Conservation (phyloP, 805 yeast species). For the Alloascoidea africana region DNA sequence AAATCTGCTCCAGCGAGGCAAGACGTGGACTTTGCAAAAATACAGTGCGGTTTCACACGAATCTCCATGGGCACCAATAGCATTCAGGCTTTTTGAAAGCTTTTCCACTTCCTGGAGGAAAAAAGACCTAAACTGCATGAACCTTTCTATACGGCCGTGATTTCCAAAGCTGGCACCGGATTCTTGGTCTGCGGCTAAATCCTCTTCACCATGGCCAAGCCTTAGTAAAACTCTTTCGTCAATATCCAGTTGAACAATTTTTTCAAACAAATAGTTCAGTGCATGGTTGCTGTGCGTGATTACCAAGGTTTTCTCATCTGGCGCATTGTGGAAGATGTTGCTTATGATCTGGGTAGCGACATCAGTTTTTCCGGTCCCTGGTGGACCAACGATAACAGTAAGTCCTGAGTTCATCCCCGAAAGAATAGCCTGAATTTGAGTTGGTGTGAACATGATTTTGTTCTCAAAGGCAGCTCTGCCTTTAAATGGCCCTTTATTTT, state of each 20-base stretch:
- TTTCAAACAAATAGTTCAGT: constrained; percentile 12
- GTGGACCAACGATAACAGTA: constrained; percentile 59
- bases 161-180: too few species aligned
- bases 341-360: constrained; percentile 13
- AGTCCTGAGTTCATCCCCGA: constrained; percentile 27
- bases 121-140: constrained; percentile 6
- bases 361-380: constrained; percentile 53
- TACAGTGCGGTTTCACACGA: constrained; percentile 21
- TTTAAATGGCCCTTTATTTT: constrained; percentile 9
- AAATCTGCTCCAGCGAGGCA: constrained; percentile 8
- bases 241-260: constrained; percentile 10
- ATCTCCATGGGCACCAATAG: constrained; percentile 23
- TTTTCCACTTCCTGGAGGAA: constrained; percentile 15
- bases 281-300: constrained; percentile 15
- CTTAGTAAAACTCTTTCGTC: constrained; percentile 13
- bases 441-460: constrained; percentile 9
- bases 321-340: constrained; percentile 10
- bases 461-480: constrained; percentile 6
- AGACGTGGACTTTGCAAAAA: constrained; percentile 16
- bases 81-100: constrained; percentile 16
- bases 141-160: constrained; percentile 10
- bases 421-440: constrained; percentile 15
- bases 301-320: constrained; percentile 16
- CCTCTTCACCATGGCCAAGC: constrained; percentile 13
- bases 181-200: constrained; percentile 6